Base-by-base conservation (phyloP, 2,329 filamentous ascomycete genomes). In the Diaporthe velutina region DNA sequence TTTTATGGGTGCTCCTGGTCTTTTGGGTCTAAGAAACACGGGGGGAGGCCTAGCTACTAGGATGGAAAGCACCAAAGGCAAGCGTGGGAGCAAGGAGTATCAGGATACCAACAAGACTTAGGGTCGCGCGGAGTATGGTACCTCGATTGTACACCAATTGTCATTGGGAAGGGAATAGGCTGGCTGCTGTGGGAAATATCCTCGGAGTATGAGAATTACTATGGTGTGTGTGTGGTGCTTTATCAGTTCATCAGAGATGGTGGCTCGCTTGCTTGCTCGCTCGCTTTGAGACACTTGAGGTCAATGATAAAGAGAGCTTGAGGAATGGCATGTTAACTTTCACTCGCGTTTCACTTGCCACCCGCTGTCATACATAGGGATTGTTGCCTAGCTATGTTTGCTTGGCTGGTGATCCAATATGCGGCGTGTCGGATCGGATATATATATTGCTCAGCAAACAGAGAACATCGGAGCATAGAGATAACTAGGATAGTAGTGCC, bases 31-130 rank as follows among this genome's bases (percentile, higher is more conserved):
- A 12, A 66, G 42, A 28, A 66, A 50, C 42, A 66, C 19, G 61
- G 9, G 30, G 19, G 30, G 9, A 12, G 45, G n/a, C 48, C 30
- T 40, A 54, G 64, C 64, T n/a, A 68, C 48, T 33, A 52, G 35
- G 64, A 30, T 52, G 64, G 64, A n/a, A 54, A 68, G 64, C 64
- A 68, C 48, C 64, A 52, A 28, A 52, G 48, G 33, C 48, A 40
- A 67, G 61, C 61, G 30, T 38, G 64, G 64, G 48, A 68, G 64
- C 64, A 54, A 68, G 64, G 64, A 68, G 64, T 68, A 52, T 54
- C 64, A 68, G 64, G 64, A 68, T 54, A 22, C 42, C 42, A 48
- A 48, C 42, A 66, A 66, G 60, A 66, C 60, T 45, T 66, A 48
- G 42, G 60, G 48, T 54, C 40, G 33, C 48, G 25, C 33, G 64